Evolutionary conservation across 768 basidiomycete genomes (phyloP), one percentile per base, ranked within the genome.

Genomic region (Panellus pusillus): DNA sequence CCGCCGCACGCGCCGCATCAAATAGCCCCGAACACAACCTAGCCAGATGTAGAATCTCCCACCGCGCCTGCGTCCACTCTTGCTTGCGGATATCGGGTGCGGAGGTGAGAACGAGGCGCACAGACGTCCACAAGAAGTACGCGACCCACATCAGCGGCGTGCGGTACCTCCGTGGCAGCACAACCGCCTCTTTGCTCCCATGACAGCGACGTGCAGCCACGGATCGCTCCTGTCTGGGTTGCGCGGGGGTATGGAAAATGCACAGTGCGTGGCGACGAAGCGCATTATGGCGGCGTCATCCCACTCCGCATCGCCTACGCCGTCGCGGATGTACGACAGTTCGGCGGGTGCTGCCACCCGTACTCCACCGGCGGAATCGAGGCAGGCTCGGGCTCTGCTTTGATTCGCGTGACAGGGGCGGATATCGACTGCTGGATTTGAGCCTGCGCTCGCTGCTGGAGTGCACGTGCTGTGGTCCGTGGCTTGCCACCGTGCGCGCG

Each of bases 301-400:
- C 54, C 54, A 55, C 1, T 18, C 24, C 4, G 19, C 15, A 2
- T 35, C 28, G 6, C 12, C 13, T 7, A n/a, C 18, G n/a, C 39
- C 39, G 1, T 24, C 31, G n/a, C 17, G 24, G 36, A 55, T 55
- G 38, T 45, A 55, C 8, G 9, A 13, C 7, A 55, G 44, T 31
- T 55, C 54, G 54, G 44, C 54, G n/a, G 50, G 20, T 56, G 49
- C 2, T 49, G 44, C 55, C 55, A 56, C 6, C 31, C 31, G 31
- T 32, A 32, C 7, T 32, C 31, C 31, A 13, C 31, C 13, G 31
- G 13, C 7, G 31, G 31, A 13, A 13, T 32, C 13, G 31, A 13
- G 31, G 31, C 31, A 32, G 31, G 13, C 7, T 7, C 31, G 31
- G 31, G 31, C 31, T 32, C 31, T 32, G 31, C 31, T 32, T 32